Conservation (phyloP, 345 rosid genomes). For the Pistacia atlantica region DNA sequence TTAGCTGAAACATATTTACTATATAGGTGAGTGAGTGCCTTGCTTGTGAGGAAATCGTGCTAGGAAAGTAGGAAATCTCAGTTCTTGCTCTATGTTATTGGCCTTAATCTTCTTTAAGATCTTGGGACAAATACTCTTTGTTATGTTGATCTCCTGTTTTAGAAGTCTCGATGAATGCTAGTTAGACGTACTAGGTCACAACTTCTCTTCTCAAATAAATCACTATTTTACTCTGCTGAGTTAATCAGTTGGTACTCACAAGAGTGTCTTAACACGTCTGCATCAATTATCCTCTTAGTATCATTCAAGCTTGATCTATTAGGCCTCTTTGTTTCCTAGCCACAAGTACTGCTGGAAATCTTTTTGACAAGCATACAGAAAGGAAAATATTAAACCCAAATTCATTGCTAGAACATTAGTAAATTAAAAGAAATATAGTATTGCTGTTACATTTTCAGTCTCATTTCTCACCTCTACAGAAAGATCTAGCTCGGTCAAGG, state of each 20-base stretch:
- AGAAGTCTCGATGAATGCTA: too few species aligned
- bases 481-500: constrained; percentile 85
- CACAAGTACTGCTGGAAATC: background rate
- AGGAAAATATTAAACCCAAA: background rate
- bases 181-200: background rate
- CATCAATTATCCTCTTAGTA: background rate
- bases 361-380: too few species aligned
- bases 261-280: background rate
- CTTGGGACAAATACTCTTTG: too few species aligned
- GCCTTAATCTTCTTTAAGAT: too few species aligned
- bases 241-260: background rate
- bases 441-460: background rate
- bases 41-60: too few species aligned
- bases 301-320: background rate
- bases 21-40: too few species aligned
- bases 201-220: background rate
- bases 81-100: too few species aligned
- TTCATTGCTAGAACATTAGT: background rate
- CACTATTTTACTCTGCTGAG: background rate
- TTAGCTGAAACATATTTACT: too few species aligned
- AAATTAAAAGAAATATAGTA: background rate
- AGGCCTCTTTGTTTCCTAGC: background rate
- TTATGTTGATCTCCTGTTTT: too few species aligned
- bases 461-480: constrained; percentile 55
- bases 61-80: too few species aligned